Percentiles rank a stretch among this genome's conserved stretches.
These are phyloP conservation scores for Amylocystis lapponica DNA, from an alignment of 768 basidiomycete genomes.

Conservation along the genomic window DNA sequence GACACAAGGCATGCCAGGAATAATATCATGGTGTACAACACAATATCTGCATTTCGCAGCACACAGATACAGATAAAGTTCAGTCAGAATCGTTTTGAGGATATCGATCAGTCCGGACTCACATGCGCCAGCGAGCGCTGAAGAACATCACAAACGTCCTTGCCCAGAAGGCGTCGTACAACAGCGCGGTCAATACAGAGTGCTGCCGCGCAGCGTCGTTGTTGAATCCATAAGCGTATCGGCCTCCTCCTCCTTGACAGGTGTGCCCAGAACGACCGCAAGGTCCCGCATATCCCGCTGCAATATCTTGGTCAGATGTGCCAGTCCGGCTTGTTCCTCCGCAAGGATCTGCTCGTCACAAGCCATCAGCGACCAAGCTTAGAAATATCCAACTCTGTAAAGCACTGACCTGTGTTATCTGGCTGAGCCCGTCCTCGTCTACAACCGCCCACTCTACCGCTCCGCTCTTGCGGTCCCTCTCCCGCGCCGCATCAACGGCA, in stretches of 20 bases:
- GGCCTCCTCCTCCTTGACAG: constrained; percentile 28
- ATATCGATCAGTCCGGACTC: no score
- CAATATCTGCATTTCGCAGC: no score
- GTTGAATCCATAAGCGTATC: constrained; percentile 14
- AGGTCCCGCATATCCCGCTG: constrained; percentile 61
- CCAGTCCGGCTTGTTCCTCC: constrained; percentile 76
- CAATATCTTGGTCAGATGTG: constrained; percentile 73
- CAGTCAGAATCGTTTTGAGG: no score
- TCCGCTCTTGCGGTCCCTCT: constrained; percentile 43
- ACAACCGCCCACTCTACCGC: constrained; percentile 75
- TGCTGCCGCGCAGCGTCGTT: constrained; percentile 14
- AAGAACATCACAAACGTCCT: no score
- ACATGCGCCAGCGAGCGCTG: no score
- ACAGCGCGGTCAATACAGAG: no score
- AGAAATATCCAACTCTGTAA: no score
- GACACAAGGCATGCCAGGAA: no score
- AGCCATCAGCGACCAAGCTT: constrained; percentile 2
- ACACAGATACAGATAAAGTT: no score
- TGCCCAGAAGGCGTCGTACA: no score
- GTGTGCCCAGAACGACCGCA: constrained; percentile 45
- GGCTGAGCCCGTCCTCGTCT: constrained; percentile 76
- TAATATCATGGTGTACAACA: no score
- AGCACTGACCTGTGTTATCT: constrained; percentile 61
- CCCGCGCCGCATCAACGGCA: constrained; percentile 54
- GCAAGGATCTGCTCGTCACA: constrained; percentile 50